phyloP scores from a whole-genome alignment of 2,329 filamentous ascomycete species.

The Pochonia chlamydosporia region DNA sequence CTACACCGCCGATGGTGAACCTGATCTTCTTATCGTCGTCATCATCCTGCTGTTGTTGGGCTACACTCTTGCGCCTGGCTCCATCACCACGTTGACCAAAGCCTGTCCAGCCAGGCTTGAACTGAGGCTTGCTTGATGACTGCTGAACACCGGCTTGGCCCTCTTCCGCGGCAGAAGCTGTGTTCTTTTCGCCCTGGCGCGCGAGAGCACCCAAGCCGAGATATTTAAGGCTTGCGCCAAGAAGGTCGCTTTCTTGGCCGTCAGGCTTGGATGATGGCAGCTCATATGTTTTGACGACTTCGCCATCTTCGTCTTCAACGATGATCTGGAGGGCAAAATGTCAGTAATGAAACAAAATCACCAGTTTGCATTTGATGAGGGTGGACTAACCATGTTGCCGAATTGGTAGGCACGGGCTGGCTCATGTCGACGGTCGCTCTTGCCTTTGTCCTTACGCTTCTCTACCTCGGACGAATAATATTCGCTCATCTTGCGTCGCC shows the following conservation, averaged over 20 bases:
- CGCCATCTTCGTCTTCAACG: constrained; percentile 79
- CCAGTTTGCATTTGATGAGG: not conserved
- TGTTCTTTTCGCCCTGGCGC: constrained; percentile 33
- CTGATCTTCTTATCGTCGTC: constrained; percentile 67
- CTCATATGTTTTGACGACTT: constrained; percentile 80
- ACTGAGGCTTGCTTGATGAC: constrained; percentile 30
- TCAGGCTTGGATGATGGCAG: constrained; percentile 52
- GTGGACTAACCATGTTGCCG: constrained; percentile 59
- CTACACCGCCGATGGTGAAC: constrained; percentile 70
- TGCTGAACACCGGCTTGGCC: constrained; percentile 24
- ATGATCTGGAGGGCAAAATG: constrained; percentile 54
- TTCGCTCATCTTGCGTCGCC: constrained; percentile 45
- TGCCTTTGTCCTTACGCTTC: constrained; percentile 57
- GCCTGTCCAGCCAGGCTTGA: constrained; percentile 45
- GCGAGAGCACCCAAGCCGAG: constrained; percentile 44
- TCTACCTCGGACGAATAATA: constrained; percentile 56
- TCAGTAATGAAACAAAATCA: not conserved
- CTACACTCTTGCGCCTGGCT: constrained; percentile 32
- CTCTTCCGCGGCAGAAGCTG: constrained; percentile 22
- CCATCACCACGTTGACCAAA: constrained; percentile 32
- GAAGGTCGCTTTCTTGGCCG: constrained; percentile 30
- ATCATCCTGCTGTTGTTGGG: constrained; percentile 30
- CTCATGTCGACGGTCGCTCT: constrained; percentile 56
- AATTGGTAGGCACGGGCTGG: constrained; percentile 82
- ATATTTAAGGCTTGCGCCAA: constrained; percentile 45